Conservation (phyloP, 176 grass and related monocot genomes). For the Raddia guianensis region DNA sequence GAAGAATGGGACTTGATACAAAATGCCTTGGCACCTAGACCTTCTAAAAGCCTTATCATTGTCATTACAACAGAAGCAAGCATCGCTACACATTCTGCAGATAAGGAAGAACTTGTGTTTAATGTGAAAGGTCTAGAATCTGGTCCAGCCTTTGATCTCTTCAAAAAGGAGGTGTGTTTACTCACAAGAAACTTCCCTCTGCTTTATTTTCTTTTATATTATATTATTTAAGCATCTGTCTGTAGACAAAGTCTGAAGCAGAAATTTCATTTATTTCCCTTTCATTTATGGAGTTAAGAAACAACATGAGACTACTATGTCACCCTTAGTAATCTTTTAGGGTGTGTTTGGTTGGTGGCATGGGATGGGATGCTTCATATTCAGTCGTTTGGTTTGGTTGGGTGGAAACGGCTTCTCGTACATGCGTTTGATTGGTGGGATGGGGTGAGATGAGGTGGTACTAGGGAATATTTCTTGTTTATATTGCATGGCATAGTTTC, state of each 20-base stretch:
- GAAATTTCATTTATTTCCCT: too few species aligned
- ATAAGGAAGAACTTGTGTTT: not conserved
- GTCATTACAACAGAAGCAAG: conserved; percentile 12
- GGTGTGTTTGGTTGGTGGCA: too few species aligned
- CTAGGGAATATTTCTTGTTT: too few species aligned
- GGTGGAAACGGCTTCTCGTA: too few species aligned
- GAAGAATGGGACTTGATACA: conserved; percentile 21
- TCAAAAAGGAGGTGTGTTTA: conserved; percentile 18
- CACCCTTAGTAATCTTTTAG: too few species aligned
- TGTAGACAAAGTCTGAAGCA: not conserved
- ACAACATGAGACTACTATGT: too few species aligned
- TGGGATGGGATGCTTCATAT: too few species aligned
- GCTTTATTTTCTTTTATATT: not conserved
- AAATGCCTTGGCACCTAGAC: not conserved
- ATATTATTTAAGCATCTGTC: not conserved
- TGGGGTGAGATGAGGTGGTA: too few species aligned
- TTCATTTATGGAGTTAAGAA: too few species aligned
- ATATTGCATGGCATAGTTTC: too few species aligned
- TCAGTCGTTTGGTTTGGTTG: too few species aligned
- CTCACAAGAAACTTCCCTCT: not conserved
- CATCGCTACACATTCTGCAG: conserved; percentile 1
- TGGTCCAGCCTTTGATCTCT: not conserved
- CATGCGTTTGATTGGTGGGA: too few species aligned
- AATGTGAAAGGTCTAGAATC: conserved; percentile 34
- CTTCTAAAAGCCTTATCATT: not conserved